Conservation (phyloP, 208 protist genomes). For the Tritrichomonas foetus region DNA sequence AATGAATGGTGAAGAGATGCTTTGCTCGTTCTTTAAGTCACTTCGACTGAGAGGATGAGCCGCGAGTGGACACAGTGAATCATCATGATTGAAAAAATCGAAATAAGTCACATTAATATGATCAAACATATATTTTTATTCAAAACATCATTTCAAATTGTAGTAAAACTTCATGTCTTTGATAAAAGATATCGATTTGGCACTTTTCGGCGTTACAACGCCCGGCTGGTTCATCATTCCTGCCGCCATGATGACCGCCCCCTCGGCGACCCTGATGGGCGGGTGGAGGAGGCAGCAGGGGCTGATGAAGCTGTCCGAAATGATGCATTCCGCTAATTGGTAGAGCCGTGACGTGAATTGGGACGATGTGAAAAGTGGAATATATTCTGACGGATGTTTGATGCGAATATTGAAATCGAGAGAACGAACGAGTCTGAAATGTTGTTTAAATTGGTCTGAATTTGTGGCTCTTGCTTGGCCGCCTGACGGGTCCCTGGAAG, state of each 20-base stretch:
- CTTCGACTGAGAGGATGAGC: too few species aligned
- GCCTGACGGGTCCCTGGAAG: too few species aligned
- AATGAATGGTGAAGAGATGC: too few species aligned
- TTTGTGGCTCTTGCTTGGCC: not conserved
- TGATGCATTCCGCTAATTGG: not conserved
- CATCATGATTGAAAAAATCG: too few species aligned
- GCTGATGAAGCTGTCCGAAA: not conserved
- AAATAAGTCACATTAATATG: too few species aligned
- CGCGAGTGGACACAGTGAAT: too few species aligned
- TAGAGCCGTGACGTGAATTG: too few species aligned
- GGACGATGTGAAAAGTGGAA: not conserved
- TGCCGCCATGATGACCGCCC: not conserved
- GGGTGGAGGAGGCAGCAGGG: conserved; percentile 1
- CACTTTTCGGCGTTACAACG: too few species aligned
- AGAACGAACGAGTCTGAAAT: not conserved
- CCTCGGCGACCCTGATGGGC: not conserved
- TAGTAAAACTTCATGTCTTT: conserved; percentile 3
- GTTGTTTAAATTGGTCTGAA: not conserved
- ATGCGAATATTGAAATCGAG: not conserved
- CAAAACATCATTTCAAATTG: too few species aligned
- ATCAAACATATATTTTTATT: too few species aligned
- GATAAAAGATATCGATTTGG: not conserved
- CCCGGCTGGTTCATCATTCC: not conserved
- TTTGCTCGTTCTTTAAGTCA: too few species aligned
- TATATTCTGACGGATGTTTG: conserved; percentile 14